Evolutionary conservation across 2,329 filamentous ascomycete genomes (phyloP), one percentile per base, ranked within the genome.

Genomic region (Penicillium olsonii): DNA sequence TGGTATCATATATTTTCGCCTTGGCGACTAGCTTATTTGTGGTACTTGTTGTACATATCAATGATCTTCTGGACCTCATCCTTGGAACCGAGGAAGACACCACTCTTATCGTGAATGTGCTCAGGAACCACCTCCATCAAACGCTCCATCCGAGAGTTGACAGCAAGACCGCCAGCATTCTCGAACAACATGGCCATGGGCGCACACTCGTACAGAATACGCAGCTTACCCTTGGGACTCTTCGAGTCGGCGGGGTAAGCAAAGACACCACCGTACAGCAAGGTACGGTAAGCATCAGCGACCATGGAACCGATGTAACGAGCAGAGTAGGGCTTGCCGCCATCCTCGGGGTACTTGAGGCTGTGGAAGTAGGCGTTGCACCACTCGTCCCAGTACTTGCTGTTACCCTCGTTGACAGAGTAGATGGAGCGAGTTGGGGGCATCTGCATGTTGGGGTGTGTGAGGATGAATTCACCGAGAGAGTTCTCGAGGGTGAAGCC

Each of bases 161-260:
- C 78, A 15, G 94, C 94, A 73, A 95, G 86, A 53, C 94, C 94
- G 62, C 94, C 94, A 64, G 94, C 94, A 75, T 99, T 96, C 76
- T 99, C 94, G 72, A 99, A 97, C 6, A 99, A 84, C 87, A 97
- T 88, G 19, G 94, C 94, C 94, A 99, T 99, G 33, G 94, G 94
- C 12, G 94, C 94, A 70, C 94, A 99, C 78, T 99, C 94, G 75
- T 99, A 99, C 64, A 99, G 72, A 61, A 99, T 99, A 59, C 94
- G 84, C 61, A 99, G 82, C 80, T 99, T 99, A 62, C 94, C 94
- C 84, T 97, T 99, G 57, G 92, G 90, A 68, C 88, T 95, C 85
- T 99, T 97, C 80, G 92, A 95, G 69, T 99, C 94, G 12, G 92
- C 90, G 0, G 94, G 94, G 70, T 99, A 99, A 37, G 94, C 94